Evolutionary conservation across 2,329 filamentous ascomycete species (phyloP), one percentile per base, ranked within the genome.

Genomic region (Aureobasidium namibiae): DNA sequence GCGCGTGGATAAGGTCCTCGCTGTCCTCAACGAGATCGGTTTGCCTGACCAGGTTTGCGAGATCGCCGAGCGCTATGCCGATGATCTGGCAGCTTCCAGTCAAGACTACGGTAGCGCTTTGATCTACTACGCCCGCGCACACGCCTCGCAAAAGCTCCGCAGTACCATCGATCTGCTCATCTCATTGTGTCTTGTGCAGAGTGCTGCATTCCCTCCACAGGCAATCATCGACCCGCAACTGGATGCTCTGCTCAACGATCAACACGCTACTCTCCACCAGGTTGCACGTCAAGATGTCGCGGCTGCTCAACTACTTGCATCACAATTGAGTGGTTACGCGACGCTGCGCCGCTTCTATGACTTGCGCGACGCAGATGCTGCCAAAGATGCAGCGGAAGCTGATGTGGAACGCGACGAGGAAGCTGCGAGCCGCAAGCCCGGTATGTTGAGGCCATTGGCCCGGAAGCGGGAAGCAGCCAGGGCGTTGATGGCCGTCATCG

Each of bases 291-390:
- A 87, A 56, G 92, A 96, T 66, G 76, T 88, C 33, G 87, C 92
- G 68, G 92, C 90, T 8, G 92, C 92, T 9, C 82, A 89, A 65
- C 82, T 96, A 11, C 79, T 97, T 3, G 89, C 92, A 48, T 88
- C 87, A 62, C 87, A 92, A 74, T 84, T 96, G 10, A 94, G 89
- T 70, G 92, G 92, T 23, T 97, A 97, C 68, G 92, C 92, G 23
- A 95, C 91, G 0, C 78, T 97, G 21, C 88, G 92, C 36, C 87
- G 86, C 65, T 96, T 92, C 76, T 97, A 95, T 72, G 87, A 92
- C 63, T 81, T 92, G n/a, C 84, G 92, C 50, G 92, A 97, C 68
- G 82, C 84, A 66, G 78, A 80, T n/a, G 63, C 79, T 9, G 49
- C 56, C 14, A 60, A 59, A 11, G 59, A 39, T 21, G 33, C 21